phyloP scores from a whole-genome alignment of 352 stramenopile species.

The Phytophthora fragariae region DNA sequence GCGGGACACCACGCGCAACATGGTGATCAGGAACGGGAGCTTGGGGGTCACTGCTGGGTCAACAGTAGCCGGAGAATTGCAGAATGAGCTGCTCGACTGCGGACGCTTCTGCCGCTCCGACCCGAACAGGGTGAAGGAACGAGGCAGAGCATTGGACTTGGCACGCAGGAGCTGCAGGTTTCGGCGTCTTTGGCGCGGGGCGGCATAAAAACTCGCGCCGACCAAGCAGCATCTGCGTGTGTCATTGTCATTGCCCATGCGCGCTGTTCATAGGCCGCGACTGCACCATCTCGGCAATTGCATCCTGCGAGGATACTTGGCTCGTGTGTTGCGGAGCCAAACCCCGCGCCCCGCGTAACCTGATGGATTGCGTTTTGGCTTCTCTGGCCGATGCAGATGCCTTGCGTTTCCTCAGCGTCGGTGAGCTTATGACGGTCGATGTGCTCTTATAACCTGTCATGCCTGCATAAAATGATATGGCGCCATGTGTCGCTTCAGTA shows the following conservation, averaged over 20 bases:
- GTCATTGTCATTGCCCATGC: constrained; percentile 1
- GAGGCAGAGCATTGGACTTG: constrained; percentile 10
- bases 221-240: constrained; percentile 26
- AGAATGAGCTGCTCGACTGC: constrained; percentile 29
- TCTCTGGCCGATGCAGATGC: neutral
- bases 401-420: neutral
- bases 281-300: constrained; percentile 21
- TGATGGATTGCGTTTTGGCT: constrained; percentile 1
- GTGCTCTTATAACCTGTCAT: neutral
- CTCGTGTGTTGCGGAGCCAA: constrained; percentile 10
- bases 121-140: neutral
- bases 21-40: constrained; percentile 22
- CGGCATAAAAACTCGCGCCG: constrained; percentile 30
- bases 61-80: constrained; percentile 28
- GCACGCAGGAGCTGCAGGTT: constrained; percentile 32
- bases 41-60: constrained; percentile 22
- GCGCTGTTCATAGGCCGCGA: too few relatives aligned
- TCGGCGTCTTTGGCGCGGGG: constrained; percentile 31
- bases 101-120: neutral
- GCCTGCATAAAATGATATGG: neutral
- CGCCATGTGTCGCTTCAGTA: constrained; percentile 11
- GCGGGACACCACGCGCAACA: constrained; percentile 40
- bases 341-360: neutral
- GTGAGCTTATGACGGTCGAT: neutral
- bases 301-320: constrained; percentile 10